Conservation (phyloP, 2,329 filamentous ascomycete species). For the Setomelanomma holmii region DNA sequence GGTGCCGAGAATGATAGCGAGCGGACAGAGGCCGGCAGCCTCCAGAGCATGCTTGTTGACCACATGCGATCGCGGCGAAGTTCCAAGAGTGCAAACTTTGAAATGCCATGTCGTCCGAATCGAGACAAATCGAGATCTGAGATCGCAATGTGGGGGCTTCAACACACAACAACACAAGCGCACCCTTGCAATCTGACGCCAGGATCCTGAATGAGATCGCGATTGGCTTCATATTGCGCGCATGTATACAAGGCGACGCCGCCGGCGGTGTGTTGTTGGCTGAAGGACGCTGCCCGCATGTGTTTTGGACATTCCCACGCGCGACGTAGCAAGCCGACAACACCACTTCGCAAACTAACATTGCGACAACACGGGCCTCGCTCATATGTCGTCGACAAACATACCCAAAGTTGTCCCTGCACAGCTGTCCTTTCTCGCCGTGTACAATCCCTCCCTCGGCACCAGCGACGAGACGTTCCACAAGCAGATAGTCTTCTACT, state of each 20-base stretch:
- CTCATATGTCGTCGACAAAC: slow-evolving; percentile 33
- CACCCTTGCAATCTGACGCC: neutral
- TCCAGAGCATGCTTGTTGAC: slow-evolving; percentile 29
- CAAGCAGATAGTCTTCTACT: slow-evolving; percentile 93
- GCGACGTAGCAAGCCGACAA: neutral
- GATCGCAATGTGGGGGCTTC: neutral
- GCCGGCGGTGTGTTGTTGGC: neutral
- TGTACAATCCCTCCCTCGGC: slow-evolving; percentile 90
- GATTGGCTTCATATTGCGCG: neutral
- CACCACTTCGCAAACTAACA: neutral
- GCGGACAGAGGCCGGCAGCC: slow-evolving; percentile 31
- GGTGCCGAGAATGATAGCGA: slow-evolving; percentile 9
- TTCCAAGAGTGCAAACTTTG: neutral
- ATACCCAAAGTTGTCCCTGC: slow-evolving; percentile 69
- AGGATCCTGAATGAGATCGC: neutral
- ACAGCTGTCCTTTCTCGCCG: slow-evolving; percentile 86
- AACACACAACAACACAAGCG: neutral
- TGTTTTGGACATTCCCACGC: neutral
- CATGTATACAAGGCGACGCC: neutral
- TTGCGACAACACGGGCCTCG: neutral
- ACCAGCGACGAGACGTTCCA: slow-evolving; percentile 73
- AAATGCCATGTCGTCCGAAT: slow-evolving; percentile 8
- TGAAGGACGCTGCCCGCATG: neutral
- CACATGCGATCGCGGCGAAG: neutral
- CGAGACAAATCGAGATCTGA: neutral